Base-by-base conservation (phyloP, 306 rosid species). In the Lablab purpureus region DNA sequence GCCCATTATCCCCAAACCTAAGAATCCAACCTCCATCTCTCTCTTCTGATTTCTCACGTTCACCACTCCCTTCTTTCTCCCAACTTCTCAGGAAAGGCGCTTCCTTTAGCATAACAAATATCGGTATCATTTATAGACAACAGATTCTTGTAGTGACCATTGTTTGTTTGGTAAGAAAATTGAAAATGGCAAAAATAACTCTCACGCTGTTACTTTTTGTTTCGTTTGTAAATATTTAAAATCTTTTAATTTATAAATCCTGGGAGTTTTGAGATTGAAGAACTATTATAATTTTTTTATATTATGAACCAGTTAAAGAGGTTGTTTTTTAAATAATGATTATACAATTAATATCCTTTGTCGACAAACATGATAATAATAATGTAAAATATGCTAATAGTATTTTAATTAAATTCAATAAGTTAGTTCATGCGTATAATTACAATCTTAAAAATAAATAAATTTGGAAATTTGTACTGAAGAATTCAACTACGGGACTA, bases 1-100 rank as follows among this genome's bases (percentile, higher is more conserved):
- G 45, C 97, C 97, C 97, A 92, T 92, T 84, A 92, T 92, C n/a
- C 97, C 97, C 69, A 92, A 63, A 68, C 97, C 97, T 86, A 92
- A 52, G 58, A 92, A 92, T 30, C 97, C 97, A 4, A 92, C 80
- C 79, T 92, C 97, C 96, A 89, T 84, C 56, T 73, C 71, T 51
- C 40, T 58, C 76, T 27, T 56, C 65, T 76, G 70, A 34, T 74
- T 68, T 47, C 68, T 50, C 62, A 25, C 9, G 17, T 45, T 43
- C 62, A 40, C 50, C 47, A 11, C 40, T 30, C 15, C 17, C 36
- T 60, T 74, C 41, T 74, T 45, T 14, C 6, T 27, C 32, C 36
- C 67, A 52, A 59, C 59, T 75, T 3, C 3, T 30, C 32, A 52
- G 25, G 28, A 23, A 30, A 34, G 22, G 3, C 37, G 6, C 34